Evolutionary conservation across 805 yeast genomes (phyloP), one percentile per base, ranked within the genome.

Genomic region (Barnettozyma salicaria): DNA sequence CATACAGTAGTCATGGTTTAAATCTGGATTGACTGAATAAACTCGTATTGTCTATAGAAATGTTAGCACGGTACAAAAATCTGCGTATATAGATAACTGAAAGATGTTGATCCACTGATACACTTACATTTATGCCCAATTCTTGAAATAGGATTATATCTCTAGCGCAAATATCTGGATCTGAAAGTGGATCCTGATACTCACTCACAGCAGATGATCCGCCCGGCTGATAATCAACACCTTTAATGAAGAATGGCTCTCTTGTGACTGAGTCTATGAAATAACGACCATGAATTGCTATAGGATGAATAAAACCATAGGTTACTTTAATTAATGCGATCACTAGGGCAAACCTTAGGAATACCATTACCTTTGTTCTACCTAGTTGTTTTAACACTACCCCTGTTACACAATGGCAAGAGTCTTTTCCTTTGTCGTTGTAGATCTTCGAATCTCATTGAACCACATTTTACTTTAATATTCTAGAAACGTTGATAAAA

Each of bases 221-320:
- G 8, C 97, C 97, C 0, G 97, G 97, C 54, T 90, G 97, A 55
- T 89, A 89, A 58, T 90, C 97, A 1, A 90, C 83, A 14, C 97
- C 97, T 58, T 75, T 80, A 25, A 89, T 70, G 49, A 70, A 79
- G 54, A 90, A 89, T 7, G 89, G 89, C 42, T 79, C 78, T 23
- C 74, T 67, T 1, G 95, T 84, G 6, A 76, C 73, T 1, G 87
- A 69, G 50, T 89, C 88, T 35, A 78, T 68, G 52, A 90, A 90
- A 50, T 79, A 82, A 21, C 78, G 74, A 2, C 86, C 92, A 39
- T 68, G 63, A 6, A 83, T 68, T 16, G 65, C 71, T 32, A 90
- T 78, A 0, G 96, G 95, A 55, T 80, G 73, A 6, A 81, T 63
- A 36, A 52, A 57, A 2, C 55, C 65, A 27, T 20, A 7, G 9